Conservation (phyloP, 2,329 filamentous ascomycete species). For the Hymenoscyphus repandus region DNA sequence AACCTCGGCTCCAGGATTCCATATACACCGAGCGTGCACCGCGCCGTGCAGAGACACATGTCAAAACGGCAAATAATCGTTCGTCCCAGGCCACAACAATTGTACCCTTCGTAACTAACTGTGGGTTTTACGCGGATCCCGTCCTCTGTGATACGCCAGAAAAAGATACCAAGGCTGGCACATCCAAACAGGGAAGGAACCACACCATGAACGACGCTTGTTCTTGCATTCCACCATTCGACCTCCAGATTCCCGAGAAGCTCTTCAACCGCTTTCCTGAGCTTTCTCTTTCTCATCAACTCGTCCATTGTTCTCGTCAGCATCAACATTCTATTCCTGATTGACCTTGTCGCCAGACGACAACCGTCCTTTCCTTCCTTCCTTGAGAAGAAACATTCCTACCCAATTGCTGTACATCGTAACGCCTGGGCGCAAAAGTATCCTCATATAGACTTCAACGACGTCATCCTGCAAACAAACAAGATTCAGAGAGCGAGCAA, state of each 20-base stretch:
- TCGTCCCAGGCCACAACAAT: not conserved
- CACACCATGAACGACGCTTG: not conserved
- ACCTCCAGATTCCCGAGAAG: not conserved
- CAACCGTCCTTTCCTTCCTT: not conserved
- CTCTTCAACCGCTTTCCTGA: not conserved
- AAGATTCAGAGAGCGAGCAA: not conserved
- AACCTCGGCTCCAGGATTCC: too few relatives aligned
- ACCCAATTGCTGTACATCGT: not conserved
- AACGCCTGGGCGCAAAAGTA: conserved; percentile 8
- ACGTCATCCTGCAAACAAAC: conserved; percentile 10
- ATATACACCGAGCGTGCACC: too few relatives aligned
- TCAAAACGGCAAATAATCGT: not conserved
- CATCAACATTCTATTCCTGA: not conserved
- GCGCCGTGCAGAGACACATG: conserved; percentile 4
- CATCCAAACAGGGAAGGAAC: not conserved
- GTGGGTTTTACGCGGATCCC: too few relatives aligned
- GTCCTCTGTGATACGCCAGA: too few relatives aligned
- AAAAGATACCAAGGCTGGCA: too few relatives aligned
- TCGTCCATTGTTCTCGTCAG: not conserved
- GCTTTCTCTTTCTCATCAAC: not conserved
- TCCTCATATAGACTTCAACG: conserved; percentile 5
- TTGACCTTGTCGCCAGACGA: not conserved
- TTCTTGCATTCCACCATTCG: not conserved
- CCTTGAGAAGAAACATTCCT: not conserved
- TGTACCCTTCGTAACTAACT: not conserved